phyloP scores from a whole-genome alignment of 495 filamentous ascomycete genomes.

The Podospora pseudoanserina region DNA sequence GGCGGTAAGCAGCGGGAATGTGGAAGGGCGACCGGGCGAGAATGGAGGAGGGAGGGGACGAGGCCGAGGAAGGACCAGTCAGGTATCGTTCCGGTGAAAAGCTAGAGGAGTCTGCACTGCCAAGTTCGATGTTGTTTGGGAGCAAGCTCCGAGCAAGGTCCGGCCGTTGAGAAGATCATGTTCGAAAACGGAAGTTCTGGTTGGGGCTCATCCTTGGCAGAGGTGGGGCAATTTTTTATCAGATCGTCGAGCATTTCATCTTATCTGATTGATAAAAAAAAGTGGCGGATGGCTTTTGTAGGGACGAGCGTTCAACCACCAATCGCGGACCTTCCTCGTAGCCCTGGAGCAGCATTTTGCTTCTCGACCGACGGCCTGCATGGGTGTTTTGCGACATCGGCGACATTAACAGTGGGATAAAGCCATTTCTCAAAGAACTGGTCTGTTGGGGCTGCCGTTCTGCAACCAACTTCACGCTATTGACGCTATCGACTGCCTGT shows the following conservation, averaged over 20 bases:
- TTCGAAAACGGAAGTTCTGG: no score
- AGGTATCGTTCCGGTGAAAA: not conserved
- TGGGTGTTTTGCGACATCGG: conserved; percentile 1
- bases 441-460: not conserved
- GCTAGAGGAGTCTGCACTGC: not conserved
- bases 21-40: no score
- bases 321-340: not conserved
- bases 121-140: not conserved
- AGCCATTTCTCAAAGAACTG: not conserved
- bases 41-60: not conserved
- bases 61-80: not conserved
- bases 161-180: no score
- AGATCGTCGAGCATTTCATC: not conserved
- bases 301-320: not conserved
- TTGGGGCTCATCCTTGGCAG: not conserved
- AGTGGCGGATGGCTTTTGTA: not conserved
- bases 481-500: conserved; percentile 1
- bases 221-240: not conserved
- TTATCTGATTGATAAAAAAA: not conserved
- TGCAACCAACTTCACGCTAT: not conserved
- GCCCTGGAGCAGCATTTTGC: not conserved
- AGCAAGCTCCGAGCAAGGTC: not conserved
- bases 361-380: not conserved
- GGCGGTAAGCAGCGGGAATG: not conserved
- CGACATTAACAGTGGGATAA: not conserved